phyloP scores from a whole-genome alignment of 192 early-diverging fungal species.

The Rhizoclosmatium sp. region DNA sequence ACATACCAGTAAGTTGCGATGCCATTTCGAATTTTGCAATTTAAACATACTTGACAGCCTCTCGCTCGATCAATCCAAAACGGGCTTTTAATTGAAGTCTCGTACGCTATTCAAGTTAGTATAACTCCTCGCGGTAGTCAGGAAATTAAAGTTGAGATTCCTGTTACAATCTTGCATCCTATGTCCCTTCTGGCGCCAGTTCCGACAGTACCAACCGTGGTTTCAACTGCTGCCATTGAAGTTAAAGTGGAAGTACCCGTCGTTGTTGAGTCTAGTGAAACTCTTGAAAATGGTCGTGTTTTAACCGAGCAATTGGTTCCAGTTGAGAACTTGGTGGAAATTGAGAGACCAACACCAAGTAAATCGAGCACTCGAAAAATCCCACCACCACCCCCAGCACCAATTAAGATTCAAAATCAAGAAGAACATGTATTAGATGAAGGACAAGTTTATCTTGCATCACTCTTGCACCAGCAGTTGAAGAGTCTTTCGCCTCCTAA shows the following conservation, averaged over 20 bases:
- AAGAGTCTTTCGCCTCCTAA: too few species aligned
- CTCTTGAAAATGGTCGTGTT: too few species aligned
- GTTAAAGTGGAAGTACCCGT: background rate
- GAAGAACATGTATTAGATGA: too few species aligned
- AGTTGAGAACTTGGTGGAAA: too few species aligned
- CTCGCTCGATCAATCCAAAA: conserved; percentile 44
- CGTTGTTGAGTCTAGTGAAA: background rate
- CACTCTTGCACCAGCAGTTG: too few species aligned
- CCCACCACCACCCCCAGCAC: too few species aligned
- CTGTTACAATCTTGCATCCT: conserved; percentile 56
- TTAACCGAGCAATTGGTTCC: too few species aligned
- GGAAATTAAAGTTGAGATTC: conserved; percentile 46
- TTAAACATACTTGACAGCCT: conserved; percentile 28
- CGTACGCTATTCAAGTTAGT: conserved; percentile 52
- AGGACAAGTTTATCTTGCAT: too few species aligned
- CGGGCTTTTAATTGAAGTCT: conserved; percentile 52
- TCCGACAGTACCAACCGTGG: background rate
- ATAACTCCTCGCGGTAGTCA: conserved; percentile 39
- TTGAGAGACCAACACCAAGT: too few species aligned
- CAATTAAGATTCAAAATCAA: too few species aligned
- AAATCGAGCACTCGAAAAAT: too few species aligned
- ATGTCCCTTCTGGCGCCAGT: conserved; percentile 25
- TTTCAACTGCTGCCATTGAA: background rate
- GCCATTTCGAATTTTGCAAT: background rate
- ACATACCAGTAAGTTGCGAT: conserved; percentile 46